Evolutionary conservation across 805 yeast species (phyloP).

Genomic region (Candida stauntonica): DNA sequence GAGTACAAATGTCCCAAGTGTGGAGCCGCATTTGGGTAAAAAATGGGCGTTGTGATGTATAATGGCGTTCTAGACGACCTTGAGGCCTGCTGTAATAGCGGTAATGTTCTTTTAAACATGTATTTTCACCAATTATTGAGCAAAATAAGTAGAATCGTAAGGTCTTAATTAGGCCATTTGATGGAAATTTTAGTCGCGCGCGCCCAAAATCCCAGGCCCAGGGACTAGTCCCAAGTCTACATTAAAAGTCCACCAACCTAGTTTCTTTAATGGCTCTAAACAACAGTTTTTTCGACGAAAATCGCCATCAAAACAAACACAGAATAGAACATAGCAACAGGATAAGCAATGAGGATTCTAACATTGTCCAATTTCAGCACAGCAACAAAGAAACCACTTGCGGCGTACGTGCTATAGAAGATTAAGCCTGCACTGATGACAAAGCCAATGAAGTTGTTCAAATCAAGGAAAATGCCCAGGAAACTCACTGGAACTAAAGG

Average conservation of each 20-base stretch:
- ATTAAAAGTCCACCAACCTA: neutral
- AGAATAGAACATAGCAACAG: slow-evolving; percentile 84
- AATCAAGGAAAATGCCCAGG: slow-evolving; percentile 53
- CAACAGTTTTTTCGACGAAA: slow-evolving; percentile 43
- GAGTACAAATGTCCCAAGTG: slow-evolving; percentile 93
- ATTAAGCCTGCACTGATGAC: slow-evolving; percentile 61
- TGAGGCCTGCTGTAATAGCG: slow-evolving; percentile 4
- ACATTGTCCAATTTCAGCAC: slow-evolving; percentile 80
- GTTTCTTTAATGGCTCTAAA: neutral
- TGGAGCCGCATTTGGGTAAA: slow-evolving; percentile 93
- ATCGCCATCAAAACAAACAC: slow-evolving; percentile 96
- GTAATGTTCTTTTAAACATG: slow-evolving; percentile 10
- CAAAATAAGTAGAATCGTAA: too few species aligned
- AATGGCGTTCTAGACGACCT: slow-evolving; percentile 1
- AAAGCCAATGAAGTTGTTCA: slow-evolving; percentile 77
- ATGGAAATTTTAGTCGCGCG: too few species aligned
- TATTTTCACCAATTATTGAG: too few species aligned
- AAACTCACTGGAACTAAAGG: slow-evolving; percentile 79
- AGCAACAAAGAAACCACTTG: slow-evolving; percentile 88
- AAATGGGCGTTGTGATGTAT: slow-evolving; percentile 86
- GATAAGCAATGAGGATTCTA: slow-evolving; percentile 88
- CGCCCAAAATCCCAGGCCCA: too few species aligned
- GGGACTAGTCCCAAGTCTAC: too few species aligned
- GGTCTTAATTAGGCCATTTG: too few species aligned
- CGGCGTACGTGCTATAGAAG: slow-evolving; percentile 87